Evolutionary conservation across 257 asterid genomes (phyloP), one percentile per base, ranked within the genome.

Genomic region (Gentiana dahurica): DNA sequence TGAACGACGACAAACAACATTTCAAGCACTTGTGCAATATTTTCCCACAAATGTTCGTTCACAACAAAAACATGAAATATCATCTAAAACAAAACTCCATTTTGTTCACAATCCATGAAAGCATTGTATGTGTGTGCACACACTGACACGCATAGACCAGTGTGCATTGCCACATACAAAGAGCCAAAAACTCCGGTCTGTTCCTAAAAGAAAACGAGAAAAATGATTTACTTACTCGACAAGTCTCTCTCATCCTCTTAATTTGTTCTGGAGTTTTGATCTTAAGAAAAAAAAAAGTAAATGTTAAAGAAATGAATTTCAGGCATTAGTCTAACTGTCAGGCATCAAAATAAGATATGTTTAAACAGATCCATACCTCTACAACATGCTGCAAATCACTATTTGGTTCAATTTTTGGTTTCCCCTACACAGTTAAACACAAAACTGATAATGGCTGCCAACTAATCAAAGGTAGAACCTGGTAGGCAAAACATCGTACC

Each of bases 341-440:
- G 55, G 4, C 12, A 59, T 43, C 36, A 54, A 36, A 50, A 66
- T 60, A 55, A 63, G 61, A 49, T 51, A 38, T 41, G 46, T 4
- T 41, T 10, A 6, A 4, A 41, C 9, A 41, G 46, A 37, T 66
- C 50, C 63, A 44, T 83, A 92, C 99, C 99, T 88, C 99, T 56
- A 92, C 97, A 65, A 55, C 75, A 77, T 74, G 89, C 68, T 92
- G 99, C 75, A 88, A 75, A 55, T 92, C 95, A 62, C 99, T 92
- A 67, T 59, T 83, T 49, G 95, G 95, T 70, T 92, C 99, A 80
- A 82, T 73, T 78, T 80, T 86, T 33, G 99, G 99, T 66, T 65
- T 79, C 59, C 99, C 99, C 99, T 92, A 71, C 59, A 67, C 60
- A 56, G 51, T 55, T 51, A 52, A 51, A 57, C 50, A 37, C 2